Evolutionary conservation across 495 filamentous ascomycete genomes (phyloP), one percentile per base, ranked within the genome.

Genomic region (Clavariopsis aquatica): DNA sequence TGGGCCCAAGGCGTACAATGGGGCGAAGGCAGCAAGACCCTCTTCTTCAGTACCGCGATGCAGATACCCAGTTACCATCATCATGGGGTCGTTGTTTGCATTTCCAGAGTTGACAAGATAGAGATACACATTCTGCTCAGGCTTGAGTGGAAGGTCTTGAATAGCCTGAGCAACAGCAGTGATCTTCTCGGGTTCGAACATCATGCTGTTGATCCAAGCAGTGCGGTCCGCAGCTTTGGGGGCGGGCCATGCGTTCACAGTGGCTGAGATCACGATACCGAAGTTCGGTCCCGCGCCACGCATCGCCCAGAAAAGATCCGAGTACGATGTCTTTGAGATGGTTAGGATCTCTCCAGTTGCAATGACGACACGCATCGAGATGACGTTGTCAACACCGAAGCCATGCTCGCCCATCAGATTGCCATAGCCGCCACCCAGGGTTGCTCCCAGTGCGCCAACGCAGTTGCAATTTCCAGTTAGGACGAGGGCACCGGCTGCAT

Each of bases 381-480:
- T 63, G 0, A 85, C 73, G 58, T 79, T 80, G 74, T 85, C 83
- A 62, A 83, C 77, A 0, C 74, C 76, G 19, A 84, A 76, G 13
- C 83, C 84, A 58, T 83, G 71, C 24, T 72, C 60, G 3, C 79
- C 79, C 41, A 75, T 75, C 9, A 85, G 73, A 72, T 77, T 79
- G 31, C 84, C 84, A 62, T 83, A 81, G 7, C 85, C 84, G 0
- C 84, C 84, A 9, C 84, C 83, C 0, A 87, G 75, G 0, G 79
- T 83, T 19, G 85, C 70, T 3, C 85, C 84, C 1, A 82, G 80
- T 22, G 87, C 77, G 27, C 85, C 84, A 82, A 64, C 52, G 27
- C 61, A 64, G 20, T 57, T 64, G 61, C 61, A 64, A 29, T 61
- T 61, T 2, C 64, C 64, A 22, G 47, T 58, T 19, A 47, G 20